Evolutionary conservation across 169 alveolate species (phyloP), one percentile per base, ranked within the genome.

Genomic region (Plasmodium inui): DNA sequence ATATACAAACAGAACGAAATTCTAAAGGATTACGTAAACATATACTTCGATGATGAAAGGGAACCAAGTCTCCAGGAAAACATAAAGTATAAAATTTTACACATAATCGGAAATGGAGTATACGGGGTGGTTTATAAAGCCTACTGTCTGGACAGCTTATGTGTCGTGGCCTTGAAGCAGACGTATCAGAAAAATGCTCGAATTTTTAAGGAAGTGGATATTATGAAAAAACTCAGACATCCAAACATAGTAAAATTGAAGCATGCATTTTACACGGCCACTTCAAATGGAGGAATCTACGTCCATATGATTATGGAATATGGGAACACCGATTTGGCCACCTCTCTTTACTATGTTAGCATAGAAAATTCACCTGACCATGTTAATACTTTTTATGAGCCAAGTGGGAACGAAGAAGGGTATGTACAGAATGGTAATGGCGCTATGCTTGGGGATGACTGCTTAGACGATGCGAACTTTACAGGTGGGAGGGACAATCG

Each of bases 61-160:
- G 76, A 22, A 85, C 41, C 76, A 26, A 19, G 30, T 67, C 34
- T 34, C 44, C 44, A 44, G 7, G 41, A 14, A n/a, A 85, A 70
- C 37, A n/a, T 85, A 4, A 85, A 55, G 32, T 97, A 97, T 88
- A 94, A 91, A 37, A 83, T 97, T 19, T 99, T 98, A 30, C 97
- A 98, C 81, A 98, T 98, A 46, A 96, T 99, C 22, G 99, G 99
- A n/a, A 98, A 98, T 79, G 99, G 99, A 19, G 98, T 99, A 5
- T 99, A 99, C 95, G 99, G 99, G 34, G 99, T 99, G 6, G 99
- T 99, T 1, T 98, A 98, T 74, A 98, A 98, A 92, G 99, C 99
- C 2, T 96, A 95, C 57, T 97, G 98, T 17, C 85, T 97, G 44
- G 99, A 98, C 41, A 98, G 99, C 22, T 98, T 99, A 0, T 99